Base-by-base conservation (phyloP, 148 eudicot genomes). In the Amaranthus cruentus region DNA sequence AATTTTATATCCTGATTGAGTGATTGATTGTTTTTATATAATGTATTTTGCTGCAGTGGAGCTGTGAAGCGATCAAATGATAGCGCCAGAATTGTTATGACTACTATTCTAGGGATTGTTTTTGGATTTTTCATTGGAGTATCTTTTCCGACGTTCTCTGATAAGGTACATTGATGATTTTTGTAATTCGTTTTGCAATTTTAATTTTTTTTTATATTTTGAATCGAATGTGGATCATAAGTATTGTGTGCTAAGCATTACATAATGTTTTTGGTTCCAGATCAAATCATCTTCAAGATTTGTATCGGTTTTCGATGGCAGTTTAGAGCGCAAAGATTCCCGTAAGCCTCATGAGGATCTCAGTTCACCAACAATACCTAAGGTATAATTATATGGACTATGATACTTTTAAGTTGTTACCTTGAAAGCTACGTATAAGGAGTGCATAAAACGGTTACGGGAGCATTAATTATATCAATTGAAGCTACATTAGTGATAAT, bases 51-150 rank as follows among this genome's bases (percentile, higher is more conserved):
- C 38, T 1, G 72, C 69, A 80, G 83, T 52, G 83, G 73, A 75
- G 76, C 66, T 55, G 59, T 65, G 48, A 80, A 80, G 8, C 76
- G 83, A 47, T 66, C 83, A 71, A 80, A 80, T 76, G 79, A 72
- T 7, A 68, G 79, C 62, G 79, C 83, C 3, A 80, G 69, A 61
- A 76, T 80, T 68, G 69, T 80, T 13, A 80, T 73, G 66, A 76
- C 79, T 15, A 80, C 83, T 50, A 76, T 80, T 54, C 6, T 80
- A 68, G 83, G 83, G 6, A 76, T 72, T 53, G 83, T 80, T 47
- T 66, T 80, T 61, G 83, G 83, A 28, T 80, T 80, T 72, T 80
- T 75, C 50, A 54, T 80, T n/a, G 83, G 83, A n/a, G 69, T 72
- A 6, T 80, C 83, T 53, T 80, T 80, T 72, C 83, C 83, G 28